Base-by-base conservation (phyloP, 116 monocot species). In the Trichopus zeylanicus region DNA sequence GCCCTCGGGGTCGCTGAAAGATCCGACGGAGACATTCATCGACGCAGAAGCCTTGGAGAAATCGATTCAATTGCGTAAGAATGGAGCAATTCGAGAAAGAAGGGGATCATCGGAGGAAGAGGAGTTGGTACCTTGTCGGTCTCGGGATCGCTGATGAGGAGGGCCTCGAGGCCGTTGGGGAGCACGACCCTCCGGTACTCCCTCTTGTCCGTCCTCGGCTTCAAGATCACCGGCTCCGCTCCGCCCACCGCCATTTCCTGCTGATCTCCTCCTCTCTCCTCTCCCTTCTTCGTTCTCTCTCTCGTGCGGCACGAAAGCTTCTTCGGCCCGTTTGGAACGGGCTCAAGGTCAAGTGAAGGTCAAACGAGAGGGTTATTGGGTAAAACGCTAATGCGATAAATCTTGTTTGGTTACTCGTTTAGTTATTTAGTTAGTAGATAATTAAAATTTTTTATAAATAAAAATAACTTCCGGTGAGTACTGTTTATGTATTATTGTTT, bases 141-240 rank as follows among this genome's bases (percentile, higher is more conserved):
- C 19, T 90, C 84, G 31, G 95, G 78, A 56, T 95, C 95, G 76
- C 95, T 95, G 84, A 95, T 84, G 51, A 95, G 83, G 38, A 89
- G 90, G 6, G 48, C 84, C 59, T 90, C 90, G 48, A 95, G 81
- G 31, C 79, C 76, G 63, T 95, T 95, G 29, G 89, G 63, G 57
- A 95, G 90, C 51, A 95, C 81, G 74, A 95, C 64, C 53, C 90
- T 64, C 39, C 87, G 69, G 75, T 95, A 95, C 79, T 83, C 84
- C 63, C 95, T 70, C 65, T 81, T 86, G 70, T 95, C 95, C 24
- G 51, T 76, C 53, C 86, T 75, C 16, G 95, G 67, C 64, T 84
- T 86, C 46, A 78, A 35, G 66, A 95, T 87, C 79, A 78, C 87
- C 68, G 63, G 61, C 12, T 69, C 70, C 34, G 57, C 46, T 22